Evolutionary conservation across 2,329 filamentous ascomycete genomes (phyloP), one percentile per base, ranked within the genome.

Genomic region (Diplodia scrobiculata): DNA sequence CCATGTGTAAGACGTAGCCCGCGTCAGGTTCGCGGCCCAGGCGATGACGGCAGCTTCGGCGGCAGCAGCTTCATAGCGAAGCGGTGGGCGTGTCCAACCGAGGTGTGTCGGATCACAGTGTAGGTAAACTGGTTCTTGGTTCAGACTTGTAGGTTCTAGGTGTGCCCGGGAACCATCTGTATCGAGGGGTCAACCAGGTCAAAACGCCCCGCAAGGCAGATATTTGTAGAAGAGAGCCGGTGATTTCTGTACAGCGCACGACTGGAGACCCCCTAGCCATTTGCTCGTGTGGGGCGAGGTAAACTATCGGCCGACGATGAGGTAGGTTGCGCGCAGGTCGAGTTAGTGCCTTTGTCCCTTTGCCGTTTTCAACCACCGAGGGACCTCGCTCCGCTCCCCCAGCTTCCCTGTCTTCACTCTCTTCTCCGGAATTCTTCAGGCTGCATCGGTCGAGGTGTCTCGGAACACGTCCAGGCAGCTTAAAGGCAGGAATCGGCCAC

Each of bases 311-410:
- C 11, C 34, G 59, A 63, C 36, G 25, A 32, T 63, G n/a, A 13
- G 21, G 59, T 13, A 5, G 19, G 14, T 48, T 48, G 55, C 59
- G 45, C 27, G 59, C 59, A 51, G 60, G n/a, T 19, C 10, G 11
- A 19, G 32, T 34, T 45, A 32, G 21, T 32, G 29, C n/a, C 64
- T 66, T 66, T 66, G 64, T 66, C 47, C 25, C 6, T 51, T 52
- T 38, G 64, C 64, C 64, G 64, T 66, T 66, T 66, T 66, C 64
- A 60, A 66, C 53, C 53, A 66, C 45, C 54, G 60, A 65, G 53
- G 41, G 38, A 34, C n/a, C 32, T 11, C 53, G n/a, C 45, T 32
- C 32, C 27, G 19, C 27, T 38, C 10, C 13, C 17, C 10, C 58
- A n/a, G n/a, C n/a, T 50, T 13, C 9, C 5, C 10, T n/a, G n/a